Percentiles rank a stretch among this genome's conserved stretches.
Evolutionary conservation across 75 land plant species (phyloP).

Genomic region (Isoetes taiwanensis): DNA sequence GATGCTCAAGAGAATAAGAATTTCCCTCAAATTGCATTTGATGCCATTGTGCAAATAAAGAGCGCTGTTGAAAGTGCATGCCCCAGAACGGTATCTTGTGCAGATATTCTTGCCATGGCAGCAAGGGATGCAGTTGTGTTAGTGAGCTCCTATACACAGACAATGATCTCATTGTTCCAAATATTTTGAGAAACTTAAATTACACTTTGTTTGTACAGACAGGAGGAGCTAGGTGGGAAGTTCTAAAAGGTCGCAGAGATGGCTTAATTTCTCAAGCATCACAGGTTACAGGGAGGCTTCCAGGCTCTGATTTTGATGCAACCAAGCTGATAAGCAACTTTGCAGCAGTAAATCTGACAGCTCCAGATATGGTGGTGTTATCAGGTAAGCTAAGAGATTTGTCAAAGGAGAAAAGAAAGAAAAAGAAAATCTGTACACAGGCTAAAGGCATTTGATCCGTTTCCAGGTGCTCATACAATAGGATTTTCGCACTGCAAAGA

Average conservation of each 20-base stretch:
- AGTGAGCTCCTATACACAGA: slow-evolving; percentile 2
- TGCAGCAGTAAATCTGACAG: slow-evolving; percentile 10
- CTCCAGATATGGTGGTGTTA: slow-evolving; percentile 15
- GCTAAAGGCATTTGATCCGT: no score
- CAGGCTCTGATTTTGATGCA: slow-evolving; percentile 5
- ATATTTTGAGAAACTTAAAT: no score
- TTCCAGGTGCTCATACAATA: slow-evolving; percentile 45
- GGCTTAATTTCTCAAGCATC: slow-evolving; percentile 12
- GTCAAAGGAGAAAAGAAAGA: no score
- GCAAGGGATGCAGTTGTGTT: slow-evolving; percentile 20
- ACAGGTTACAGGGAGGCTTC: slow-evolving; percentile 8
- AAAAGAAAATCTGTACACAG: no score
- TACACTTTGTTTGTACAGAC: neutral
- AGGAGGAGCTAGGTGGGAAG: slow-evolving; percentile 17
- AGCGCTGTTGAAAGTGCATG: slow-evolving; percentile 17
- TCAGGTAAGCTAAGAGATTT: slow-evolving; percentile 10
- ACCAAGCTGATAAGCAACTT: slow-evolving; percentile 7
- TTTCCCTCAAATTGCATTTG: slow-evolving; percentile 22
- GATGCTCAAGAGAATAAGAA: slow-evolving; percentile 17
- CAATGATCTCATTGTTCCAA: no score
- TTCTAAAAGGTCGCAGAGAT: slow-evolving; percentile 18
- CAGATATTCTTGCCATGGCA: slow-evolving; percentile 25
- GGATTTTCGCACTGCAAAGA: slow-evolving; percentile 48
- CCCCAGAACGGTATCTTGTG: slow-evolving; percentile 24
- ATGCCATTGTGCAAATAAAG: slow-evolving; percentile 12